These are phyloP conservation scores for Cornus suecica DNA, from an alignment of 148 eudicot species.

Conservation along the genomic window DNA sequence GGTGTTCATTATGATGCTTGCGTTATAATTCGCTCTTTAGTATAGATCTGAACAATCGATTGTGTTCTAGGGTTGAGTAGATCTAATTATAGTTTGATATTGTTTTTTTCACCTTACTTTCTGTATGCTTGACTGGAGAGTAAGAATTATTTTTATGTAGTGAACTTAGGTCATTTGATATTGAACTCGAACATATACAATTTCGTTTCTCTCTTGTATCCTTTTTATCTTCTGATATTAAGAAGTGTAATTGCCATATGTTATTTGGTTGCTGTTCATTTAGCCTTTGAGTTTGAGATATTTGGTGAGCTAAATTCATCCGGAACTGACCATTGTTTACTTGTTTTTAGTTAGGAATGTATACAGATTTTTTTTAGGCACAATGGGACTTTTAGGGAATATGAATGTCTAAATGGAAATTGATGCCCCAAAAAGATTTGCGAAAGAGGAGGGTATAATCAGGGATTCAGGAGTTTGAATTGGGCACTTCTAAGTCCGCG, in stretches of 20 bases:
- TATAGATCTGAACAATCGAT: background rate
- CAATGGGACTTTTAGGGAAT: background rate
- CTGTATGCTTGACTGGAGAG: background rate
- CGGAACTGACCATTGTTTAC: background rate
- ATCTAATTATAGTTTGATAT: background rate
- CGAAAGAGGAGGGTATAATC: background rate
- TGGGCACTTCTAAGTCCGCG: background rate
- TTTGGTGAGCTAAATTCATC: background rate
- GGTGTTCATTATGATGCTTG: too few relatives aligned
- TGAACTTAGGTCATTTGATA: background rate
- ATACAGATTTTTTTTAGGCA: background rate
- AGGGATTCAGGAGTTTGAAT: background rate
- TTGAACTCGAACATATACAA: background rate
- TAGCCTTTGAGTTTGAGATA: background rate
- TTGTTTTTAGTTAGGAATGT: background rate
- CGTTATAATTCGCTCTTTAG: background rate
- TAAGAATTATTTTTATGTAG: background rate
- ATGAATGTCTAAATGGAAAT: background rate
- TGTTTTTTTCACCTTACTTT: background rate
- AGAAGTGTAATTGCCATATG: background rate
- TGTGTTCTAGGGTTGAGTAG: background rate
- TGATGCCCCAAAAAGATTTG: background rate
- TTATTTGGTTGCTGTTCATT: background rate
- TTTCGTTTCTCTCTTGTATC: background rate
- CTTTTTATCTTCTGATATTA: background rate